These are phyloP conservation scores for Candida germanica DNA, from an alignment of 805 yeast species.

Conservation along the genomic window DNA sequence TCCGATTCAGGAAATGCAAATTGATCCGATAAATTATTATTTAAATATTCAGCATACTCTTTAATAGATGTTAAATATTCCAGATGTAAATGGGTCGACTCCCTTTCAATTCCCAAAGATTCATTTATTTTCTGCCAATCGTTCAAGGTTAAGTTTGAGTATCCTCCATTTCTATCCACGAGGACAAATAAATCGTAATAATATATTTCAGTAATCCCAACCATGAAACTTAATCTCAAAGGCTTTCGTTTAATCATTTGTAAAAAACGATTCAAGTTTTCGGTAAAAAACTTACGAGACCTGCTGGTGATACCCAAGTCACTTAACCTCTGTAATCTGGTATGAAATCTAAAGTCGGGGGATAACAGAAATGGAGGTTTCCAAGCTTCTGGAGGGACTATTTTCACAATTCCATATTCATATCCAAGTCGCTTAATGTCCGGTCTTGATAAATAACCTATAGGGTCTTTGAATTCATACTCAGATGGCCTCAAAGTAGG, in stretches of 20 bases:
- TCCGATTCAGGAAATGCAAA: slow-evolving; percentile 27
- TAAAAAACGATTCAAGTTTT: slow-evolving; percentile 57
- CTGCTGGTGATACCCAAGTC: slow-evolving; percentile 64
- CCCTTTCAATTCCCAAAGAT: slow-evolving; percentile 19
- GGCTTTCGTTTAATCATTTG: slow-evolving; percentile 40
- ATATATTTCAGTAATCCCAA: slow-evolving; percentile 18
- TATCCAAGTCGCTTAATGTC: slow-evolving; percentile 42
- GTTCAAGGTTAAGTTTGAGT: slow-evolving; percentile 14
- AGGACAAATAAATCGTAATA: slow-evolving; percentile 40
- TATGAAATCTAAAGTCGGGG: slow-evolving; percentile 56
- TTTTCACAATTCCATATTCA: slow-evolving; percentile 49
- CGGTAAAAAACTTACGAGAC: slow-evolving; percentile 58
- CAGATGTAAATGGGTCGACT: slow-evolving; percentile 16
- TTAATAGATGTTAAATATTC: slow-evolving; percentile 25
- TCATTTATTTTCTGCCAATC: slow-evolving; percentile 24
- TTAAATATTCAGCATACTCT: slow-evolving; percentile 32
- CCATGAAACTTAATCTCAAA: slow-evolving; percentile 20
- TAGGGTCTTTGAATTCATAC: slow-evolving; percentile 49
- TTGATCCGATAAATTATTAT: slow-evolving; percentile 20
- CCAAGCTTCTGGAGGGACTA: slow-evolving; percentile 54
- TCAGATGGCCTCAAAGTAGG: slow-evolving; percentile 46
- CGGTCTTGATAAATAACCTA: slow-evolving; percentile 42
- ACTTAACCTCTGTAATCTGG: slow-evolving; percentile 63
- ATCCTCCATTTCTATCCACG: slow-evolving; percentile 25
- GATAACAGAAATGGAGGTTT: slow-evolving; percentile 55